A percentile compares a stretch with the other conserved stretches of the same genome.
Evolutionary conservation across 140 eudicot species (phyloP).

Genomic region (Anethum foeniculum): DNA sequence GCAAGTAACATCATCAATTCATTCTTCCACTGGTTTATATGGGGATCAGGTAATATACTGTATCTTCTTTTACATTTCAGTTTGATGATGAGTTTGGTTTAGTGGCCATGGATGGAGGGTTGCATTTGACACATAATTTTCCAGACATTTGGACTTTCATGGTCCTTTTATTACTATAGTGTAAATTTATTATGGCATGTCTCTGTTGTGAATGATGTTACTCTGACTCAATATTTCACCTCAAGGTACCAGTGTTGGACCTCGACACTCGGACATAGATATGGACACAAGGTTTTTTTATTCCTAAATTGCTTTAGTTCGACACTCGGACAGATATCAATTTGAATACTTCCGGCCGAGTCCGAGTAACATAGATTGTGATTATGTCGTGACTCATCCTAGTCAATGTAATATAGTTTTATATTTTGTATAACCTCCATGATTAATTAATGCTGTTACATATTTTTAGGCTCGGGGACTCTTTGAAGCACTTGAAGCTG

Average conservation of each 20-base stretch:
- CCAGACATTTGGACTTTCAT: not conserved
- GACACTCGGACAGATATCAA: not conserved
- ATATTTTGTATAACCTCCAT: not conserved
- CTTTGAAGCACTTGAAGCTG: slow-evolving; percentile 57
- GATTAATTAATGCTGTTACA: not conserved
- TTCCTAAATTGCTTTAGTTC: not conserved
- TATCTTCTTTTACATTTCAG: not conserved
- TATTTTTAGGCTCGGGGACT: slow-evolving; percentile 56
- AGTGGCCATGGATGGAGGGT: not conserved
- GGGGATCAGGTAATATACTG: slow-evolving; percentile 56
- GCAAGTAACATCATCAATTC: slow-evolving; percentile 41
- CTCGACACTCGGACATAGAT: not conserved
- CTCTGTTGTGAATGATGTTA: not conserved
- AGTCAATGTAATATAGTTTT: not conserved
- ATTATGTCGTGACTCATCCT: not conserved
- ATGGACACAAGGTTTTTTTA: not conserved
- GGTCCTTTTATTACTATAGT: not conserved
- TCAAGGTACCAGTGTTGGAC: not conserved
- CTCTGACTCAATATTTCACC: not conserved
- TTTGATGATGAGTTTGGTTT: not conserved
- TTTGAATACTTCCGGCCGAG: not conserved
- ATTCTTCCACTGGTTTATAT: slow-evolving; percentile 27
- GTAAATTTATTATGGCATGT: not conserved
- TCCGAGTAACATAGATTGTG: not conserved
- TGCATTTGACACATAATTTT: not conserved